Evolutionary conservation across 1,139 yeast species (phyloP).

Genomic region (Geotrichum europaeum): DNA sequence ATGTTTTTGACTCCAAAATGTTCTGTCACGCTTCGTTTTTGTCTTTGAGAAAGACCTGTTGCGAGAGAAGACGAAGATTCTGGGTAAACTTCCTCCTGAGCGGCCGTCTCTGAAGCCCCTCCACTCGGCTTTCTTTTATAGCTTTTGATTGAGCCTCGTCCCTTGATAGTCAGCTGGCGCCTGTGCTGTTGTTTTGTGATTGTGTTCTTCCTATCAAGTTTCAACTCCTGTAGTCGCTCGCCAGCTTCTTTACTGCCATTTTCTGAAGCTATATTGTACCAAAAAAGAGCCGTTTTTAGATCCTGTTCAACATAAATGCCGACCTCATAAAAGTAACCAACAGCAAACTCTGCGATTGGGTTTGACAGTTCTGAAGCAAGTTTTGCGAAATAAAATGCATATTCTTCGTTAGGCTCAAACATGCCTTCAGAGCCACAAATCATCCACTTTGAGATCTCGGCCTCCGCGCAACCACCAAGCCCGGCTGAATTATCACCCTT

Average conservation of each 20-base stretch:
- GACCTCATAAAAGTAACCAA: slow-evolving; percentile 39
- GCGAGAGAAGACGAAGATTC: background rate
- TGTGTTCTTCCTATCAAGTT: slow-evolving; percentile 8
- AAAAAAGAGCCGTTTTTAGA: slow-evolving; percentile 27
- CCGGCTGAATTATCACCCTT: slow-evolving; percentile 20
- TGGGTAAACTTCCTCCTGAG: background rate
- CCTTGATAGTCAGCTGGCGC: slow-evolving; percentile 24
- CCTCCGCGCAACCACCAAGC: slow-evolving; percentile 33
- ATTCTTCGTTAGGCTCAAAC: slow-evolving; percentile 33
- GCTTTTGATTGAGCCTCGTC: slow-evolving; percentile 24
- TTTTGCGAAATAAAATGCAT: slow-evolving; percentile 37
- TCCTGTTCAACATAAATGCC: slow-evolving; percentile 33
- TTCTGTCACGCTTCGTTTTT: background rate
- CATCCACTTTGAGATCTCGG: slow-evolving; percentile 39
- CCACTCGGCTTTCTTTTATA: slow-evolving; percentile 10
- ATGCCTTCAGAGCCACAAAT: slow-evolving; percentile 34
- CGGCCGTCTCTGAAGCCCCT: background rate
- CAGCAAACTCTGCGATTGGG: slow-evolving; percentile 37
- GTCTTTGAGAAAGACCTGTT: background rate
- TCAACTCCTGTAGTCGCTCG: slow-evolving; percentile 27
- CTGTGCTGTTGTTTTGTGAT: slow-evolving; percentile 29
- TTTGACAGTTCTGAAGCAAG: slow-evolving; percentile 33
- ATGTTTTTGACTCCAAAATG: background rate
- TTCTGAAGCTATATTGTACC: slow-evolving; percentile 30
- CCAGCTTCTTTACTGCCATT: slow-evolving; percentile 33